These are phyloP conservation scores for Raffaelea deltoideospora DNA, from an alignment of 2,329 filamentous ascomycete genomes.

Conservation along the genomic window DNA sequence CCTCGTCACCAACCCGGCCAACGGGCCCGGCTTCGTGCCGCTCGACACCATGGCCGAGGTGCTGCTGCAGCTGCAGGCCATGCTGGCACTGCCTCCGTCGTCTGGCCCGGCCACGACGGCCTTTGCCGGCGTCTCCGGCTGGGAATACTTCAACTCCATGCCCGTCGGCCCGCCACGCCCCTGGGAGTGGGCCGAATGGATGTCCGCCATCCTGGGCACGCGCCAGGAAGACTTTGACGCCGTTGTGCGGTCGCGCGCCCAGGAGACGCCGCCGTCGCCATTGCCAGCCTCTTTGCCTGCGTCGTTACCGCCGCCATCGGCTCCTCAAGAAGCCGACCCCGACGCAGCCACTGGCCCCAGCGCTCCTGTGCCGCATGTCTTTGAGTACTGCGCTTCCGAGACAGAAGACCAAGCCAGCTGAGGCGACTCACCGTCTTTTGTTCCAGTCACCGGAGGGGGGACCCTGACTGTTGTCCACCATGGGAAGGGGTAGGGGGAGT, in stretches of 20 bases:
- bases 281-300: neutral
- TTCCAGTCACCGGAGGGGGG: too few species aligned
- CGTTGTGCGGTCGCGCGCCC: neutral
- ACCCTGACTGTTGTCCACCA: too few species aligned
- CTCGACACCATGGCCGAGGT: conserved; percentile 41
- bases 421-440: too few species aligned
- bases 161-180: conserved; percentile 43
- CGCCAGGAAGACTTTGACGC: conserved; percentile 2
- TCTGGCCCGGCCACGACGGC: neutral
- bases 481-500: too few species aligned
- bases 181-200: conserved; percentile 59
- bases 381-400: conserved; percentile 18
- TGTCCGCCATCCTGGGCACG: conserved; percentile 30
- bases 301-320: neutral
- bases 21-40: conserved; percentile 51
- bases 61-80: conserved; percentile 29
- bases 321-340: neutral
- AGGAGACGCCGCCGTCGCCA: neutral
- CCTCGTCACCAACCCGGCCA: conserved; percentile 57
- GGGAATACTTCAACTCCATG: conserved; percentile 69
- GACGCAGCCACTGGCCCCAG: conserved; percentile 9
- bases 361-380: conserved; percentile 13
- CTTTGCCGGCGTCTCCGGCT: conserved; percentile 73
- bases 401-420: too few species aligned
- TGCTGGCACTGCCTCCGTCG: neutral